Conservation (phyloP, 345 rosid species). For the Acer yangbiense region DNA sequence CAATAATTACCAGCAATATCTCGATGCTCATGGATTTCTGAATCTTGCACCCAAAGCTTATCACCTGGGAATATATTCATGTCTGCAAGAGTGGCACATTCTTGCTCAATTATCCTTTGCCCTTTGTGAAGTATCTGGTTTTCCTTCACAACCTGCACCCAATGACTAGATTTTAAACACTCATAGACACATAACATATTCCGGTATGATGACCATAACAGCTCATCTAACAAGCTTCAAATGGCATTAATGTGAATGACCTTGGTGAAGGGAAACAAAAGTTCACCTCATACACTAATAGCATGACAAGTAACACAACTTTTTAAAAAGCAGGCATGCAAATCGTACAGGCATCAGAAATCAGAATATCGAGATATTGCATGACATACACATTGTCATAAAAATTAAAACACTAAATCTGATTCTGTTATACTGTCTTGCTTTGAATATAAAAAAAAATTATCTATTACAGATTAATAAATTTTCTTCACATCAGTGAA, state of each 20-base stretch:
- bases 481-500: background rate
- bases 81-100: conserved; percentile 94
- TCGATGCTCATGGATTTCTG: conserved; percentile 89
- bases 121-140: conserved; percentile 95
- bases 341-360: background rate
- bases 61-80: conserved; percentile 94
- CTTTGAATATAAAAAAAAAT: background rate
- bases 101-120: conserved; percentile 69
- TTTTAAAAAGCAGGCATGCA: background rate
- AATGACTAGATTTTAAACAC: conserved; percentile 3
- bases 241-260: background rate
- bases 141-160: conserved; percentile 86
- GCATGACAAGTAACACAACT: background rate
- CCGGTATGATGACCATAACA: background rate
- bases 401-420: background rate
- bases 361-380: background rate
- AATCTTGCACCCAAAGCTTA: conserved; percentile 95
- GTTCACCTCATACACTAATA: background rate
- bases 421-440: background rate
- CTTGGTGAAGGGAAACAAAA: background rate
- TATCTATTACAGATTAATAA: background rate
- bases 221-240: conserved; percentile 10
- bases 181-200: background rate
- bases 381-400: background rate
- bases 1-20: conserved; percentile 86